Percentiles rank a stretch among this genome's conserved stretches.
These are phyloP conservation scores for Citrullus colocynthis DNA, from an alignment of 306 rosid species.

Conservation along the genomic window DNA sequence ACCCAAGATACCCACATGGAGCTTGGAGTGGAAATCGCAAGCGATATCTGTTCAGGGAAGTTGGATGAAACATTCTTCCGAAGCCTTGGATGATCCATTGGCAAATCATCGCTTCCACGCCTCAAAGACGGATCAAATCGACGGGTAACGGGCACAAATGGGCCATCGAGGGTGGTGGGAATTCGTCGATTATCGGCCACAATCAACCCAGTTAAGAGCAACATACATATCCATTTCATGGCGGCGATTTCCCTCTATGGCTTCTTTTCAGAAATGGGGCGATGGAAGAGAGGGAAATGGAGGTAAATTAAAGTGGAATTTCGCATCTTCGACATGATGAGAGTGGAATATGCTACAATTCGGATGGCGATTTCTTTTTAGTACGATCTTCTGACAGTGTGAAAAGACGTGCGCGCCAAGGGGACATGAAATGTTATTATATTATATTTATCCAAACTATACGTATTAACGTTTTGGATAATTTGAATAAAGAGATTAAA, in stretches of 20 bases:
- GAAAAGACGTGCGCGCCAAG: neutral
- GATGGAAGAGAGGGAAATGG: neutral
- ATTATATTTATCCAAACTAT: neutral
- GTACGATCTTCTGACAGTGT: neutral
- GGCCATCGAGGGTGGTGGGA: slow-evolving; percentile 79
- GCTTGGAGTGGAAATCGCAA: slow-evolving; percentile 68
- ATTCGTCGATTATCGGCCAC: slow-evolving; percentile 24
- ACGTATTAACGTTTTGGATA: no score
- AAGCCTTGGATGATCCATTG: slow-evolving; percentile 78
- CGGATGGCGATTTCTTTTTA: neutral
- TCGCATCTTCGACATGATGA: neutral
- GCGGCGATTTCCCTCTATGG: neutral
- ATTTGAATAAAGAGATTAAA: no score
- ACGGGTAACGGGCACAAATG: slow-evolving; percentile 56
- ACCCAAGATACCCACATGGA: slow-evolving; percentile 92
- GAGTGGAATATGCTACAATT: neutral
- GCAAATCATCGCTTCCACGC: slow-evolving; percentile 72
- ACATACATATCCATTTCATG: slow-evolving; percentile 18
- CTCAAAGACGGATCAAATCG: slow-evolving; percentile 54
- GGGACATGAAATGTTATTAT: neutral
- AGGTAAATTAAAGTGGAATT: neutral
- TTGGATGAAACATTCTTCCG: slow-evolving; percentile 53
- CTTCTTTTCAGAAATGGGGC: neutral
- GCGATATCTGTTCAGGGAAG: slow-evolving; percentile 76
- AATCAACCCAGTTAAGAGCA: slow-evolving; percentile 15